Evolutionary conservation across 2,329 filamentous ascomycete species (phyloP).

Genomic region (Neocucurbitaria cava): DNA sequence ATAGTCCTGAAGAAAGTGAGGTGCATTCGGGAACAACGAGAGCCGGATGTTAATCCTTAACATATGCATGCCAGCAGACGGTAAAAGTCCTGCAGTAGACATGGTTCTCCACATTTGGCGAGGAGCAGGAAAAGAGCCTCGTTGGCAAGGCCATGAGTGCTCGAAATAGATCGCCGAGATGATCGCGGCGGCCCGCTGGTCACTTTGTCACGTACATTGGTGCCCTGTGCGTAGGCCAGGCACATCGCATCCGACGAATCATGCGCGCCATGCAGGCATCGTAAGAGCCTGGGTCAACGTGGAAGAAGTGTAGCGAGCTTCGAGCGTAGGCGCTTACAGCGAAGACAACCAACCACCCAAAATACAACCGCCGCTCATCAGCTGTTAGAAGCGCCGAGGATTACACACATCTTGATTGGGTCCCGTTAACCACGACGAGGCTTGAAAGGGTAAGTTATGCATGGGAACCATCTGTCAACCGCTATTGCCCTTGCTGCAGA

Average conservation of each 20-base stretch:
- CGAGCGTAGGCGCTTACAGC: conserved; percentile 46
- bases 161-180: conserved; percentile 45
- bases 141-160: conserved; percentile 18
- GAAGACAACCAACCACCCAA: conserved; percentile 43
- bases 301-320: conserved; percentile 37
- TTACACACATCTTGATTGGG: conserved; percentile 42
- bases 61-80: conserved; percentile 5
- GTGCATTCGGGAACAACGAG: conserved; percentile 22
- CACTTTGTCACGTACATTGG: conserved; percentile 41
- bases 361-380: conserved; percentile 44
- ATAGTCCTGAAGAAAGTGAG: conserved; percentile 17
- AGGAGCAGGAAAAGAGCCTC: conserved; percentile 12
- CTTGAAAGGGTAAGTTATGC: conserved; percentile 39
- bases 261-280: conserved; percentile 14
- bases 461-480: conserved; percentile 33
- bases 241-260: conserved; percentile 39
- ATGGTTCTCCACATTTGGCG: conserved; percentile 24
- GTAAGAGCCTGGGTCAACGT: conserved; percentile 22
- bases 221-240: conserved; percentile 38
- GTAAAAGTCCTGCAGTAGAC: conserved; percentile 7
- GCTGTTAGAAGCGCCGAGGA: conserved; percentile 42
- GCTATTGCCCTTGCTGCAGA: conserved; percentile 29
- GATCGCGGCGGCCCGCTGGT: conserved; percentile 42
- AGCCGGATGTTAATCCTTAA: conserved; percentile 11
- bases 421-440: conserved; percentile 27